These are phyloP conservation scores for Bertia moriformis DNA, from an alignment of 2,329 filamentous ascomycete genomes.

Conservation along the genomic window DNA sequence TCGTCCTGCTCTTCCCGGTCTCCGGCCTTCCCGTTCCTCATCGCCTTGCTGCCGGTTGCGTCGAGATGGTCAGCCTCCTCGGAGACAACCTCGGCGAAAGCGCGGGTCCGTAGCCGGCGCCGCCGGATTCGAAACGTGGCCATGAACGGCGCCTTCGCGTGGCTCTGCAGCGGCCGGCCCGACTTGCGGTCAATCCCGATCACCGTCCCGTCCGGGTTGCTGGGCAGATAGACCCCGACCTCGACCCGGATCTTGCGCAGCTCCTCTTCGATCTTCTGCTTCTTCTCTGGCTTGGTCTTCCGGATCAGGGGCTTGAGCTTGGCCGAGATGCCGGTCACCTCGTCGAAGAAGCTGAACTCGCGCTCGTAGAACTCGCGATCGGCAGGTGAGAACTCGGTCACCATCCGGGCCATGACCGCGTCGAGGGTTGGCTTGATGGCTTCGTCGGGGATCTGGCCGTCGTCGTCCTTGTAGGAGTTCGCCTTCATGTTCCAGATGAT, in stretches of 20 bases:
- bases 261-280: conserved; percentile 97
- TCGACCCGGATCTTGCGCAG: conserved; percentile 94
- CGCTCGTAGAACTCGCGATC: conserved; percentile 82
- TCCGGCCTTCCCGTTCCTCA: conserved; percentile 7
- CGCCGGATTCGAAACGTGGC: conserved; percentile 96
- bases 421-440: conserved; percentile 87
- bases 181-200: conserved; percentile 97
- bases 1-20: conserved; percentile 8
- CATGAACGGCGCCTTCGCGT: conserved; percentile 98
- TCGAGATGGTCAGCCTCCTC: conserved; percentile 35
- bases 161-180: conserved; percentile 89
- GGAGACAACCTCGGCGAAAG: too few species aligned
- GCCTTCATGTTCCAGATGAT: conserved; percentile 99
- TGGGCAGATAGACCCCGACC: conserved; percentile 90
- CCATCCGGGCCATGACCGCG: conserved; percentile 71
- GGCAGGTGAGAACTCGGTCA: conserved; percentile 62
- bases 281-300: conserved; percentile 85
- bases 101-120: too few species aligned
- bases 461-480: conserved; percentile 94
- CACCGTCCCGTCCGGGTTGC: conserved; percentile 91
- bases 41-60: conserved; percentile 24
- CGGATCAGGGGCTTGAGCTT: conserved; percentile 92
- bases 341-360: conserved; percentile 95
- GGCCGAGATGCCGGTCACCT: conserved; percentile 88
- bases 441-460: conserved; percentile 59